Conservation (phyloP, 495 filamentous ascomycete species). For the Neurospora cerealis region DNA sequence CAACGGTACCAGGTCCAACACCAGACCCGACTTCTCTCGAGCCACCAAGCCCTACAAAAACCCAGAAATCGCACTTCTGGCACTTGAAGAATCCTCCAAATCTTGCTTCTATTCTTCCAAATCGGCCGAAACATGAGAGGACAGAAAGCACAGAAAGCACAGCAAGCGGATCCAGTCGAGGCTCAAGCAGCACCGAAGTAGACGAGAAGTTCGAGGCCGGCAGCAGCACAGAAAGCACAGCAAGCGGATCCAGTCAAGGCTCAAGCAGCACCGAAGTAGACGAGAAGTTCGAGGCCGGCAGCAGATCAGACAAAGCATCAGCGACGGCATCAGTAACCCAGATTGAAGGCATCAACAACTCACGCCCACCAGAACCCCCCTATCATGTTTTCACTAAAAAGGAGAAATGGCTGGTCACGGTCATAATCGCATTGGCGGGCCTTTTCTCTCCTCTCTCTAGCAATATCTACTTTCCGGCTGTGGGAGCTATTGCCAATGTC, state of each 20-base stretch:
- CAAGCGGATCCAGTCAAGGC: not conserved
- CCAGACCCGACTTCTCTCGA: not conserved
- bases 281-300: not conserved
- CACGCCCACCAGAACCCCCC: not conserved
- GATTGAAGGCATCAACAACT: not conserved
- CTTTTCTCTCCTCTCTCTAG: constrained; percentile 29
- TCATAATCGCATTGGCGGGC: constrained; percentile 28
- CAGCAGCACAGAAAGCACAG: not conserved
- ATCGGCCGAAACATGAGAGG: not conserved
- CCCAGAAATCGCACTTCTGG: not conserved
- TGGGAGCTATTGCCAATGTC: constrained; percentile 15
- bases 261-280: constrained; percentile 3
- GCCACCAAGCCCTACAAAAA: not conserved
- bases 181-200: constrained; percentile 1
- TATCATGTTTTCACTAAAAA: constrained; percentile 22
- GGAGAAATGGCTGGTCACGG: constrained; percentile 26
- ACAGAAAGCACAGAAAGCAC: not conserved
- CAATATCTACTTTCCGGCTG: constrained; percentile 28
- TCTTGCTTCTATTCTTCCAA: not conserved
- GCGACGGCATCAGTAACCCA: not conserved
- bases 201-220: not conserved
- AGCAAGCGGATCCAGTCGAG: not conserved
- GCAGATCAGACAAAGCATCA: not conserved
- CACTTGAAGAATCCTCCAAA: not conserved
- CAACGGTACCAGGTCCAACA: not conserved